Conservation (phyloP, 2,329 filamentous ascomycete genomes). For the Colletotrichum filicis region DNA sequence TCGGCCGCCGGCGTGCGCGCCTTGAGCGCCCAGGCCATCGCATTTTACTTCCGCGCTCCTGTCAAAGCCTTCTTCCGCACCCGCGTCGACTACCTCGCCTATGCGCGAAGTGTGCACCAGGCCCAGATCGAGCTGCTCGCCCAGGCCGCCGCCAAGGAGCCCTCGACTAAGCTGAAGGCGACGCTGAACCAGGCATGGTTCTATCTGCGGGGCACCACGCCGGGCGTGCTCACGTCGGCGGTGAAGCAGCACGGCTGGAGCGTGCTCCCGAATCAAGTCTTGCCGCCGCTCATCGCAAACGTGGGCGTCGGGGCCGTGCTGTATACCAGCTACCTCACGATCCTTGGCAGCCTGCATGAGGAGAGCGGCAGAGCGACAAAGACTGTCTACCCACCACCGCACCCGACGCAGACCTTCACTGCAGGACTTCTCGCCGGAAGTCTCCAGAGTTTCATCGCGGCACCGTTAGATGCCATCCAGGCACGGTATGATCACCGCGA, state of each 20-base stretch:
- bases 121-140: slow-evolving; percentile 52
- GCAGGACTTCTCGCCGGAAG: slow-evolving; percentile 77
- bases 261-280: slow-evolving; percentile 80
- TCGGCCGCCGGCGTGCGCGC: slow-evolving; percentile 88
- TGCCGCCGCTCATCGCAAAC: slow-evolving; percentile 80
- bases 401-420: slow-evolving; percentile 70
- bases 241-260: slow-evolving; percentile 77
- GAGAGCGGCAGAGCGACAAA: slow-evolving; percentile 67
- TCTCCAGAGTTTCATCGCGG: slow-evolving; percentile 77
- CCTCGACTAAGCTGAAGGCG: slow-evolving; percentile 44
- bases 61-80: slow-evolving; percentile 94
- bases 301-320: slow-evolving; percentile 78
- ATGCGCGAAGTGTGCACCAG: slow-evolving; percentile 64
- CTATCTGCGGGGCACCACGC: slow-evolving; percentile 72
- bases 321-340: slow-evolving; percentile 81
- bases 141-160: slow-evolving; percentile 48
- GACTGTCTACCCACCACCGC: slow-evolving; percentile 77
- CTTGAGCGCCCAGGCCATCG: slow-evolving; percentile 82
- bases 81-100: slow-evolving; percentile 82
- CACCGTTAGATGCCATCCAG: slow-evolving; percentile 80
- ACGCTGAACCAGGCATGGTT: slow-evolving; percentile 55
- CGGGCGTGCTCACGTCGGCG: slow-evolving; percentile 75
- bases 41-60: slow-evolving; percentile 92
- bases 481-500: slow-evolving; percentile 74
- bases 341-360: slow-evolving; percentile 73